Percentiles rank a stretch among this genome's conserved stretches.
phyloP scores from a whole-genome alignment of 2,329 filamentous ascomycete genomes.

The Orbilia quercus region DNA sequence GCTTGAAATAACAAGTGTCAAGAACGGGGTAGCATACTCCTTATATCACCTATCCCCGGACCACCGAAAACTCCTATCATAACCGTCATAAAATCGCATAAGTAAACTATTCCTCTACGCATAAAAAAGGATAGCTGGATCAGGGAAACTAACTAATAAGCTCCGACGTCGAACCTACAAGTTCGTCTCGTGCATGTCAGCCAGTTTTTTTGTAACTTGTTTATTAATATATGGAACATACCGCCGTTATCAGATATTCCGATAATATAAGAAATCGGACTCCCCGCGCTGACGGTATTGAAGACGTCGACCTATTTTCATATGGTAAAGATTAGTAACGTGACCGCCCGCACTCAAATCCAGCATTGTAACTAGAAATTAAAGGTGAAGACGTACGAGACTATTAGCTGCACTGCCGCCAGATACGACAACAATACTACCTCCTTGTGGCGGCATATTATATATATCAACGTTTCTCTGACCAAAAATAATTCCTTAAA shows the following conservation, averaged over 20 bases:
- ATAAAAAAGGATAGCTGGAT: no score
- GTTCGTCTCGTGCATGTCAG: constrained; percentile 6
- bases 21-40: constrained; percentile 69
- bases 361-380: not conserved
- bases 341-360: no score
- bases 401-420: constrained; percentile 54
- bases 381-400: constrained; percentile 23
- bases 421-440: constrained; percentile 48
- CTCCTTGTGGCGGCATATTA: constrained; percentile 6
- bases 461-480: no score
- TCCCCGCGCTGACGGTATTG: constrained; percentile 50
- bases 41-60: constrained; percentile 82
- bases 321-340: no score
- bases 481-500: no score
- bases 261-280: constrained; percentile 75
- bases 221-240: constrained; percentile 11
- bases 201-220: not conserved
- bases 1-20: not conserved
- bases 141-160: constrained; percentile 47
- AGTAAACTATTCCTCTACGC: no score
- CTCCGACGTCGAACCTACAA: constrained; percentile 80
- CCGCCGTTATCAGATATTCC: constrained; percentile 95
- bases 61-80: constrained; percentile 94
- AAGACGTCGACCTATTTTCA: constrained; percentile 54
- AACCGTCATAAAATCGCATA: not conserved